Evolutionary conservation across 192 early-diverging fungal species (phyloP), one percentile per base, ranked within the genome.

Genomic region (Coemansia sp.): DNA sequence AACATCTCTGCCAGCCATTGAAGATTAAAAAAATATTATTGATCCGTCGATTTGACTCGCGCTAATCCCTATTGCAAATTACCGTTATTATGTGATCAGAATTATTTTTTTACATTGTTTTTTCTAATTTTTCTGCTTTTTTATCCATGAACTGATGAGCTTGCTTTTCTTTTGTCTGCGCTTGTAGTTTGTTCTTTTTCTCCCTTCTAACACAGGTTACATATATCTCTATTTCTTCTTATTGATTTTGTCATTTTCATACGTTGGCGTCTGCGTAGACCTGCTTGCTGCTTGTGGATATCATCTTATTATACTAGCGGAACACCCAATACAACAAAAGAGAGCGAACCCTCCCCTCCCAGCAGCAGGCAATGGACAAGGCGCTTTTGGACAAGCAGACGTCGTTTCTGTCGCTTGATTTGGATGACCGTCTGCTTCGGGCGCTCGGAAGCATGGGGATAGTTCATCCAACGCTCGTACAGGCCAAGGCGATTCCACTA

Each of bases 351-450:
- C 0, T 26, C 26, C 26, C 26, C 26, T 26, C 26, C 26, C 26
- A 26, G 26, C 26, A 26, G 26, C 26, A 26, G 26, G 52, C 32
- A 46, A 82, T 77, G 75, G 80, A 82, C 49, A 72, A 77, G 49
- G 66, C 80, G 43, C 74, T 87, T 26, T 67, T 87, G 48, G 87
- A 88, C 43, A 71, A 74, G 45, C 37, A 76, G 62, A 71, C 73
- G 43, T 82, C 87, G 47, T 90, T 90, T 62, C 73, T 62, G 54
- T 60, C 79, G 7, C 79, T 95, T n/a, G 92, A 91, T 62, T 85
- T 99, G 22, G 95, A 99, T 74, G 80, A 93, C 75, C 88, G 95
- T 16, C 87, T 99, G 59, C 80, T 93, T 37, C 88, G 94, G 41
- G 95, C 95, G 45, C 76, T 99, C 19, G 91, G 90, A 19, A 89